phyloP scores from a whole-genome alignment of 2,329 filamentous ascomycete genomes.

The Xylariaceae sp. region DNA sequence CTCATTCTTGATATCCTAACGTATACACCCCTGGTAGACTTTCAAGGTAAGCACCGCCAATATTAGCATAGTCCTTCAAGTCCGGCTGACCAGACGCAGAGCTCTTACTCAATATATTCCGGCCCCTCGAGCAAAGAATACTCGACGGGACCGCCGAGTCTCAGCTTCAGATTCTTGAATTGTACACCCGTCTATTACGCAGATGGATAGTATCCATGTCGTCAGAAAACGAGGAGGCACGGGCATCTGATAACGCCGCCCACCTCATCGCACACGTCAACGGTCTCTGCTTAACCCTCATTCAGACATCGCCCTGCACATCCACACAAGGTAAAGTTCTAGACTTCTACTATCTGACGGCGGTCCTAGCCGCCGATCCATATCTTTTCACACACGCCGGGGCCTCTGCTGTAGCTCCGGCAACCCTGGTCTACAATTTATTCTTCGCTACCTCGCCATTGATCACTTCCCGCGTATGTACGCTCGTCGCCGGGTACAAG shows the following conservation, averaged over 20 bases:
- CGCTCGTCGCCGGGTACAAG: constrained; percentile 67
- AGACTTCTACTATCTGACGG: constrained; percentile 63
- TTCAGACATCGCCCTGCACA: constrained; percentile 46
- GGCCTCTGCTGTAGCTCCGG: constrained; percentile 59
- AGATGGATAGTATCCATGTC: constrained; percentile 49
- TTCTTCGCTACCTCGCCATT: constrained; percentile 60
- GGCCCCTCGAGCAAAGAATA: constrained; percentile 46
- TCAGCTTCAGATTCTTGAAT: constrained; percentile 54
- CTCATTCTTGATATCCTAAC: constrained; percentile 54
- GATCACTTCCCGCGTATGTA: constrained; percentile 62
- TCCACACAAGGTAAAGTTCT: constrained; percentile 52
- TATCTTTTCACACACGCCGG: constrained; percentile 50
- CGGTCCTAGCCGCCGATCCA: constrained; percentile 49
- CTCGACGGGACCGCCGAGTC: constrained; percentile 46
- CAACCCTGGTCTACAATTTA: constrained; percentile 63
- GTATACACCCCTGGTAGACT: constrained; percentile 49
- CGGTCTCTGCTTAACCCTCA: constrained; percentile 52
- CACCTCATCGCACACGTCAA: constrained; percentile 46
- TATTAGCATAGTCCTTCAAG: not conserved
- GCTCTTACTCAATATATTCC: constrained; percentile 44
- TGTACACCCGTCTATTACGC: constrained; percentile 62
- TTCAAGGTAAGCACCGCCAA: constrained; percentile 42
- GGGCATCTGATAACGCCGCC: constrained; percentile 36
- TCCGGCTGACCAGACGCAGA: constrained; percentile 38
- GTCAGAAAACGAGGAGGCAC: constrained; percentile 32